Evolutionary conservation across 371 early-diverging fungal genomes (phyloP).

Genomic region (Actinomucor elegans): DNA sequence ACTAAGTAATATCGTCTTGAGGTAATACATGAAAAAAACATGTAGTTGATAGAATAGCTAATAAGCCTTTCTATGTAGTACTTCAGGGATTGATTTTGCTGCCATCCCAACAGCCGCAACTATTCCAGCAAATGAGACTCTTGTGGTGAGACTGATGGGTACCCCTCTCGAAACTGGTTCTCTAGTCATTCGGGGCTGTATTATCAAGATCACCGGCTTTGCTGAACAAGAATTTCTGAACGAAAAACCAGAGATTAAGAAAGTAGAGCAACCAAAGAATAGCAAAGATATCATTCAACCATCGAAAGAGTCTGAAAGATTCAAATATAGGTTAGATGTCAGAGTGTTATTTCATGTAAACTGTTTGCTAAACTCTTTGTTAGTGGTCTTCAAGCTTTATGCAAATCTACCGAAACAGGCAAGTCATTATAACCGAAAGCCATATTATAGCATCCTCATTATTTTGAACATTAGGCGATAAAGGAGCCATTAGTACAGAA

Average conservation of each 20-base stretch:
- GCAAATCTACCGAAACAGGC: background rate
- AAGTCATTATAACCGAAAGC: background rate
- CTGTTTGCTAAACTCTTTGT: background rate
- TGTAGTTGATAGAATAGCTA: background rate
- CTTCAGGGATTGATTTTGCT: constrained; percentile 65
- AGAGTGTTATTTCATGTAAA: background rate
- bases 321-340: constrained; percentile 10
- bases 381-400: constrained; percentile 20
- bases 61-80: too few relatives aligned
- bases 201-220: constrained; percentile 74
- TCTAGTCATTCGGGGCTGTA: constrained; percentile 67
- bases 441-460: too few relatives aligned
- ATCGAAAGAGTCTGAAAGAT: constrained; percentile 15
- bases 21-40: constrained; percentile 32
- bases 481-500: background rate
- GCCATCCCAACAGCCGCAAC: constrained; percentile 58
- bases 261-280: constrained; percentile 11
- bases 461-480: too few relatives aligned
- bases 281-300: constrained; percentile 1
- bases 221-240: constrained; percentile 71
- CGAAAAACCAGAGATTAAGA: constrained; percentile 36
- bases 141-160: constrained; percentile 66
- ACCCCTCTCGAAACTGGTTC: constrained; percentile 66
- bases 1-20: constrained; percentile 62
- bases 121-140: constrained; percentile 68